A percentile compares a stretch with the other conserved stretches of the same genome.
These are phyloP conservation scores for Priceomyces castillae DNA, from an alignment of 805 yeast genomes.

Conservation along the genomic window DNA sequence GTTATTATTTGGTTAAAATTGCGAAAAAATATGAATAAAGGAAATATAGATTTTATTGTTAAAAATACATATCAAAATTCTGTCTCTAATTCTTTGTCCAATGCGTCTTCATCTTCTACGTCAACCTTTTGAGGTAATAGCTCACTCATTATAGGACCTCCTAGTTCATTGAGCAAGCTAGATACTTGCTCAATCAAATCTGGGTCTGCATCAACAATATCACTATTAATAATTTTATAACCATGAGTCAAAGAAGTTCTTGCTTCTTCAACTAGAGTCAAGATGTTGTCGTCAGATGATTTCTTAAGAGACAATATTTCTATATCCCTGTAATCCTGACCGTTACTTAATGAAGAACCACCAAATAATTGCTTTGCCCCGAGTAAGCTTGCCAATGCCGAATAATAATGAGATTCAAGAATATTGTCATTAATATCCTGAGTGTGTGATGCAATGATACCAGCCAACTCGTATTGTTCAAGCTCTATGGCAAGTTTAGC, in stretches of 20 bases:
- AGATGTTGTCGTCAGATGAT: slow-evolving; percentile 27
- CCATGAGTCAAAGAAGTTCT: slow-evolving; percentile 44
- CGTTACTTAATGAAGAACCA: slow-evolving; percentile 17
- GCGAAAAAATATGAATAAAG: too few species aligned
- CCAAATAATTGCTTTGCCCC: slow-evolving; percentile 26
- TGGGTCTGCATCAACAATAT: slow-evolving; percentile 47
- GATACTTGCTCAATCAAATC: slow-evolving; percentile 58
- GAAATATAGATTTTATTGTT: too few species aligned
- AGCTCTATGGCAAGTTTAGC: slow-evolving; percentile 76
- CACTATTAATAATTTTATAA: slow-evolving; percentile 39
- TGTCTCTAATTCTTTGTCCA: slow-evolving; percentile 50
- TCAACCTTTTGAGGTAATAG: slow-evolving; percentile 31
- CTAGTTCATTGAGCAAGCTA: slow-evolving; percentile 51
- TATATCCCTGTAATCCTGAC: slow-evolving; percentile 42
- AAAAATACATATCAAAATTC: not conserved
- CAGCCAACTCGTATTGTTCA: slow-evolving; percentile 64
- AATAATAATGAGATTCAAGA: slow-evolving; percentile 77
- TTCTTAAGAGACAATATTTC: slow-evolving; percentile 19
- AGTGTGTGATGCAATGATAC: slow-evolving; percentile 59
- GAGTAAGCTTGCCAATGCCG: slow-evolving; percentile 69
- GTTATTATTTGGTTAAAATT: too few species aligned
- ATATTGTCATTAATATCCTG: slow-evolving; percentile 83
- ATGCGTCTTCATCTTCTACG: slow-evolving; percentile 42
- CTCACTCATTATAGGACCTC: slow-evolving; percentile 54
- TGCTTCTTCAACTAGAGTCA: slow-evolving; percentile 35